Conservation (phyloP, 352 stramenopile species). For the Hyaloperonospora arabidopsidis region DNA sequence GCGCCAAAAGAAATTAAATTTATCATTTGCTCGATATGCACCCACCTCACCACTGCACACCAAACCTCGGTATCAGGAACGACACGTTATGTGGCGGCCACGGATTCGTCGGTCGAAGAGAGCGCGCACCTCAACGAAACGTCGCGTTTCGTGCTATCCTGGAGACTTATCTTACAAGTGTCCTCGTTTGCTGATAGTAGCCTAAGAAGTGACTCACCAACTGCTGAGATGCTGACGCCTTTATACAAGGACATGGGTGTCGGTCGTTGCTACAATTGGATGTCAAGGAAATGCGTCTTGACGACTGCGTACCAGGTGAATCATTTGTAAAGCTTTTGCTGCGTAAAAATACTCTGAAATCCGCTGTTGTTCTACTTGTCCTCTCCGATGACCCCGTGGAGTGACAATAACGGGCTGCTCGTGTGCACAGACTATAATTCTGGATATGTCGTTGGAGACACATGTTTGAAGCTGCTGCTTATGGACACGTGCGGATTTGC, state of each 20-base stretch:
- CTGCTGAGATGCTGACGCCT: conserved; percentile 65
- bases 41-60: conserved; percentile 38
- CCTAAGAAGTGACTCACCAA: conserved; percentile 17
- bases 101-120: conserved; percentile 81
- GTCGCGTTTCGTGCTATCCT: conserved; percentile 68
- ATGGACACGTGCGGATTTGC: conserved; percentile 78
- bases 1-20: conserved; percentile 62
- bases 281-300: conserved; percentile 84
- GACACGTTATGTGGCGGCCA: conserved; percentile 21
- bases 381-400: conserved; percentile 56
- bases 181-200: conserved; percentile 29
- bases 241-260: conserved; percentile 73
- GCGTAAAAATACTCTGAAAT: conserved; percentile 87
- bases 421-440: conserved; percentile 85
- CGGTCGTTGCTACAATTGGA: conserved; percentile 76
- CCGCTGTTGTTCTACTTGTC: conserved; percentile 78
- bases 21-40: conserved; percentile 68
- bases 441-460: conserved; percentile 77
- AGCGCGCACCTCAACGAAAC: conserved; percentile 75
- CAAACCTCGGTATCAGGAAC: conserved; percentile 11
- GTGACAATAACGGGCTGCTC: conserved; percentile 61
- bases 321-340: conserved; percentile 87
- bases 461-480: conserved; percentile 71
- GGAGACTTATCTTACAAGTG: conserved; percentile 56
- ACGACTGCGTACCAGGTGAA: conserved; percentile 78